Base-by-base conservation (phyloP, 2,329 filamentous ascomycete genomes). In the Beauveria brongniartii region DNA sequence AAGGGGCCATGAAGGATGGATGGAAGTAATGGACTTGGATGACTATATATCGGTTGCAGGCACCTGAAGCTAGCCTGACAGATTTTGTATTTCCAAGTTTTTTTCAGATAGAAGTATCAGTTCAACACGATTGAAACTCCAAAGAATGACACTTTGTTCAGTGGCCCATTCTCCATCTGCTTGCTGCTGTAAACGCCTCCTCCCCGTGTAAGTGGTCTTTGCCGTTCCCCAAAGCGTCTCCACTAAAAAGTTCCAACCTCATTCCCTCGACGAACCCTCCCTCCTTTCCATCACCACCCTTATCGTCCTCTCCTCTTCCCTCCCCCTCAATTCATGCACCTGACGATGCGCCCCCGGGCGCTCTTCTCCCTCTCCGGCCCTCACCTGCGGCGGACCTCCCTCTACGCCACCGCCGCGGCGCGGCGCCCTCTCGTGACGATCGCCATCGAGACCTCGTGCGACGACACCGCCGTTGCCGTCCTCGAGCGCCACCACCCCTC, bases 381-480 rank as follows among this genome's bases (percentile, higher is more conserved):
- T 2, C 12, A 37, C 5, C 41, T 7, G 12, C 28, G 28, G 3
- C 30, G 10, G 12, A 37, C 24, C 20, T 8, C 14, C 28, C 12
- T 30, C 18, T 40, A 12, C 22, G 26, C 46, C 40, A 4, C 4
- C 20, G n/a, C 22, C 16, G 18, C 10, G 14, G 18, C 26, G 5
- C 57, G 16, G 6, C 74, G 74, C 28, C 64, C 63, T 46, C 77
- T 84, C 61, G 70, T 82, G 20, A 85, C 82, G 5, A 81, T 93
- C 54, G 89, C 89, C 57, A 92, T 94, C 69, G 90, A 94, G 72
- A 89, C 88, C 10, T 92, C 89, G 3, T 94, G 93, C 80, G 93
- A 97, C 75, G 93, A 97, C 77, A 96, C 92, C 1, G 92, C 89
- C 62, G 92, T 97, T 22, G 89, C 93, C 34, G 75, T 97, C 53